Evolutionary conservation across 164 flowering plant species (phyloP), one percentile per base, ranked within the genome.

Genomic region (Liquidambar formosana): DNA sequence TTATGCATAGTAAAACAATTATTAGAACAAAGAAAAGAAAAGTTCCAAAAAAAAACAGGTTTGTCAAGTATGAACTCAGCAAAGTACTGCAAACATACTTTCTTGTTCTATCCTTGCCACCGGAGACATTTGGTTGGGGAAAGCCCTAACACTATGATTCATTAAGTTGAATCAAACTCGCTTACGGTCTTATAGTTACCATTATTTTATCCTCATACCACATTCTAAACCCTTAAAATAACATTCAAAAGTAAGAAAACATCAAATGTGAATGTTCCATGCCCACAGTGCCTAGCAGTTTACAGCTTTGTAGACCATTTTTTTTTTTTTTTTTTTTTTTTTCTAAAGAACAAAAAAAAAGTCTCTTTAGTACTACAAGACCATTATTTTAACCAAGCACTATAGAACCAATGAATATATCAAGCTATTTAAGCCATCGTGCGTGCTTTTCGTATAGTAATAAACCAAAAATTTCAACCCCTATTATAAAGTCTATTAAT

Each of bases 91-190:
- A 46, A 57, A 33, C 41, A 48, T 8, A 45, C 15, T 51, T 60
- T 43, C 51, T 33, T 66, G 22, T 27, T 51, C 18, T 21, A 0
- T 51, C 14, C 19, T 11, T 5, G 19, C 19, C 2, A 47, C 16
- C 11, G 5, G 47, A 64, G 48, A 74, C 77, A 74, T 52, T 9
- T 21, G 18, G 77, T 59, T 74, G 69, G 77, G 26, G 64, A 68
- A 74, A 74, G 69, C 62, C 46, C 57, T 60, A 49, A 52, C 77
- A 74, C 1, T 26, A 68, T 68, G 15, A 64, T 63, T 22, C 11
- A 67, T 67, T 59, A 14, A 46, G 59, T 38, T 47, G 57, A 66
- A 72, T n/a, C 56, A 16, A 65, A 21, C 33, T 27, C 27, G n/a
- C 38, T 23, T 28, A 56, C 18, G 2, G 11, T 19, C 51, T 16